Percentiles rank a stretch among this genome's conserved stretches.
phyloP scores from a whole-genome alignment of 345 rosid species.

The Trapa incisa region DNA sequence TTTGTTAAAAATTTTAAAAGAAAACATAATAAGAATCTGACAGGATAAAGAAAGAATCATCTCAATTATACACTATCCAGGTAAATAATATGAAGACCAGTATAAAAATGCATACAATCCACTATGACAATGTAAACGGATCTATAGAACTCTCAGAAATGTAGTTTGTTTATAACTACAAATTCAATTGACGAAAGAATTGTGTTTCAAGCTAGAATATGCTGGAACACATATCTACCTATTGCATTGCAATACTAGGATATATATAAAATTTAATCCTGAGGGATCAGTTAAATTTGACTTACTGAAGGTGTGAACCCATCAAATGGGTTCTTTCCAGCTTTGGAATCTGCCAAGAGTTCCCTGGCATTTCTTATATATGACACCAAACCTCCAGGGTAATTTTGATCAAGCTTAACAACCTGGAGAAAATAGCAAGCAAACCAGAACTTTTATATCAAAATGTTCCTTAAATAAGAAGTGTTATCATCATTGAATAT shows the following conservation, averaged over 20 bases:
- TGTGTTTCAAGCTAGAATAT: background rate
- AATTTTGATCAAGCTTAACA: constrained; percentile 57
- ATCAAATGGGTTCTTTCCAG: constrained; percentile 88
- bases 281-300: background rate
- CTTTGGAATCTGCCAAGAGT: constrained; percentile 79
- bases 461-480: background rate
- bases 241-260: background rate
- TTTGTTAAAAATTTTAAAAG: background rate
- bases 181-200: background rate
- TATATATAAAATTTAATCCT: background rate
- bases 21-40: background rate
- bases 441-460: background rate
- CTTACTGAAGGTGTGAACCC: constrained; percentile 91
- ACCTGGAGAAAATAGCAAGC: constrained; percentile 29
- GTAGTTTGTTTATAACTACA: background rate
- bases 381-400: constrained; percentile 75
- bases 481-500: background rate
- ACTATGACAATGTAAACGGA: background rate
- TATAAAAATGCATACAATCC: background rate
- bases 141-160: background rate
- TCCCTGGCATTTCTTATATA: constrained; percentile 64
- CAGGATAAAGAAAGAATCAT: background rate
- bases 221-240: background rate
- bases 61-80: background rate
- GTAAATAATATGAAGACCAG: background rate